Conservation (phyloP, 306 rosid genomes). For the Malus asiatica region DNA sequence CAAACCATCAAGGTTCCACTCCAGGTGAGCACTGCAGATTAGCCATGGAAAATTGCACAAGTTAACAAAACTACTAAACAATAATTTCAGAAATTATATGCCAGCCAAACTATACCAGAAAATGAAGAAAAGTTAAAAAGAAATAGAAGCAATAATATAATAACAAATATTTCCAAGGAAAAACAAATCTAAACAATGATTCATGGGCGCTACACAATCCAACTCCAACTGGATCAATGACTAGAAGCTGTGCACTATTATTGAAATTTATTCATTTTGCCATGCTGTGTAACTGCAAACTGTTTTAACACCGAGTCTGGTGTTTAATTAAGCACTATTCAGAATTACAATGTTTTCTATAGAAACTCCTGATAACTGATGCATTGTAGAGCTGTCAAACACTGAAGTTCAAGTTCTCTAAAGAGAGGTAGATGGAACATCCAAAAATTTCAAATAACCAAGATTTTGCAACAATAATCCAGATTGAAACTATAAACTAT, state of each 20-base stretch:
- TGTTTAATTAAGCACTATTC: neutral
- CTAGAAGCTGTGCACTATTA: neutral
- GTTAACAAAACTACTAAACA: neutral
- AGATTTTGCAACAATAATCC: neutral
- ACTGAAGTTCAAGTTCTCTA: neutral
- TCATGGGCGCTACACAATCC: neutral
- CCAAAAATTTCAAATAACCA: neutral
- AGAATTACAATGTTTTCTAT: neutral
- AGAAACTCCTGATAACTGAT: neutral
- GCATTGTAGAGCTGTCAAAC: neutral
- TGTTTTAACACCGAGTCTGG: neutral
- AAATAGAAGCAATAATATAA: neutral
- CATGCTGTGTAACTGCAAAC: neutral
- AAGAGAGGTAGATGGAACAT: neutral
- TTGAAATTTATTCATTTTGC: neutral
- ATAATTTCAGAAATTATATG: neutral
- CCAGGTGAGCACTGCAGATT: conserved; percentile 81
- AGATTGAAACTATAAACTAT: neutral
- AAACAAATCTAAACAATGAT: neutral
- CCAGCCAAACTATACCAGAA: neutral
- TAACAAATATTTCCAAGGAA: neutral
- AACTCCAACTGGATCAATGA: neutral
- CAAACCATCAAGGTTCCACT: conserved; percentile 98
- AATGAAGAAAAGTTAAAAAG: neutral
- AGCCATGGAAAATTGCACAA: conserved; percentile 19